Conservation (phyloP, 208 protist species). For the Crithidia brevicula region DNA sequence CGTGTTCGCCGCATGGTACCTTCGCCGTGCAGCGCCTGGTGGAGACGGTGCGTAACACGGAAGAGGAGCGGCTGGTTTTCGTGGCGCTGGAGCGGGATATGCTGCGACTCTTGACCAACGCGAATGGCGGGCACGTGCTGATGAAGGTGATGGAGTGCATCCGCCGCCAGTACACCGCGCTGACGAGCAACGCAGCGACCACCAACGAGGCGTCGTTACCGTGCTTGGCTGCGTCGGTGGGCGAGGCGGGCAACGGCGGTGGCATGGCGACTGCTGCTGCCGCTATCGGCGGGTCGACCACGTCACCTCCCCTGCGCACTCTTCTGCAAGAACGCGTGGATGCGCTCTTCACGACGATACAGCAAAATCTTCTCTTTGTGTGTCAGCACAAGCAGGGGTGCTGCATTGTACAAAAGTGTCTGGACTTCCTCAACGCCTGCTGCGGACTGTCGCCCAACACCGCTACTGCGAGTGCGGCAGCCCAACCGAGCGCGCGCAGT, state of each 20-base stretch:
- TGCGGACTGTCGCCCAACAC: constrained; percentile 9
- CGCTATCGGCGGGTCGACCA: too few relatives aligned
- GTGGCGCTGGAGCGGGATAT: constrained; percentile 38
- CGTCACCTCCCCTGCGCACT: constrained; percentile 11
- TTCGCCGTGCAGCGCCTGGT: constrained; percentile 96
- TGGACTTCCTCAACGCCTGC: constrained; percentile 74
- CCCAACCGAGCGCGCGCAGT: too few relatives aligned
- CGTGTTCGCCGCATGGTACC: constrained; percentile 92
- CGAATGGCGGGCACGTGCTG: constrained; percentile 97
- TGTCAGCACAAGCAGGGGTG: constrained; percentile 79
- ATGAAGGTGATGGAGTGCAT: constrained; percentile 72
- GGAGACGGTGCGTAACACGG: constrained; percentile 79
- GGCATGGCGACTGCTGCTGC: too few relatives aligned
- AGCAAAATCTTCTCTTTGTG: constrained; percentile 51
- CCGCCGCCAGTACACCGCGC: constrained; percentile 31
- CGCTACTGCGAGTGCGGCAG: too few relatives aligned
- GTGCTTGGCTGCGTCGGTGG: neutral
- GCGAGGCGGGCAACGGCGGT: too few relatives aligned
- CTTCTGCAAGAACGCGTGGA: constrained; percentile 29
- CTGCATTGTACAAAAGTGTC: constrained; percentile 95
- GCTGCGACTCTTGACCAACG: constrained; percentile 92
- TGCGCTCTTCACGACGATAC: constrained; percentile 51
- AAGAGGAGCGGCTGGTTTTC: constrained; percentile 79
- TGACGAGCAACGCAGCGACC: neutral
- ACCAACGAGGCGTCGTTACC: neutral